Conservation (phyloP, 2,329 filamentous ascomycete species). For the Blastomyces gilchristii region DNA sequence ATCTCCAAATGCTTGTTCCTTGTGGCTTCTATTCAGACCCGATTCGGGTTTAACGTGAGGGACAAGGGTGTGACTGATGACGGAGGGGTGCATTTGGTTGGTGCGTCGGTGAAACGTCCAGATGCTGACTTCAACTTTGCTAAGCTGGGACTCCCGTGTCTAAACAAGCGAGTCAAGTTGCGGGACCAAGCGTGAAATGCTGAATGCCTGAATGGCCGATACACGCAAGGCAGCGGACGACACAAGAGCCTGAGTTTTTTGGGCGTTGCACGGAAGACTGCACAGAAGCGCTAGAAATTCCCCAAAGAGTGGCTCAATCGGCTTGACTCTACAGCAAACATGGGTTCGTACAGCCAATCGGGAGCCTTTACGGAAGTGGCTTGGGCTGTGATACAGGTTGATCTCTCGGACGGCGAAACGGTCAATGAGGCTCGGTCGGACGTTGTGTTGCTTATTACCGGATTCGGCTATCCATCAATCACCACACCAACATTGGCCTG, state of each 20-base stretch:
- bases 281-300: neutral
- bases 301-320: conserved; percentile 6
- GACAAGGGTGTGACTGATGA: neutral
- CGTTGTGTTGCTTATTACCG: neutral
- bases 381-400: neutral
- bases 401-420: neutral
- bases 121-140: neutral
- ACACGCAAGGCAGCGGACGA: conserved; percentile 1
- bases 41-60: conserved; percentile 6
- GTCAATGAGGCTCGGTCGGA: neutral
- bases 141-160: too few species aligned
- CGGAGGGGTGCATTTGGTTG: conserved; percentile 3
- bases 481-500: neutral
- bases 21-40: conserved; percentile 7
- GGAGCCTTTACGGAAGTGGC: neutral
- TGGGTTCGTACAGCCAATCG: neutral
- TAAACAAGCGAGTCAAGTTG: neutral
- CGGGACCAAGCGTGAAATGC: neutral
- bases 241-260: neutral
- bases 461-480: neutral
- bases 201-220: neutral
- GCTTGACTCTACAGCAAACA: neutral
- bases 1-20: neutral
- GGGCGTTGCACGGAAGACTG: conserved; percentile 5
- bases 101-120: neutral